phyloP scores from a whole-genome alignment of 2,329 filamentous ascomycete genomes.

The Tolypocladium nubicola region DNA sequence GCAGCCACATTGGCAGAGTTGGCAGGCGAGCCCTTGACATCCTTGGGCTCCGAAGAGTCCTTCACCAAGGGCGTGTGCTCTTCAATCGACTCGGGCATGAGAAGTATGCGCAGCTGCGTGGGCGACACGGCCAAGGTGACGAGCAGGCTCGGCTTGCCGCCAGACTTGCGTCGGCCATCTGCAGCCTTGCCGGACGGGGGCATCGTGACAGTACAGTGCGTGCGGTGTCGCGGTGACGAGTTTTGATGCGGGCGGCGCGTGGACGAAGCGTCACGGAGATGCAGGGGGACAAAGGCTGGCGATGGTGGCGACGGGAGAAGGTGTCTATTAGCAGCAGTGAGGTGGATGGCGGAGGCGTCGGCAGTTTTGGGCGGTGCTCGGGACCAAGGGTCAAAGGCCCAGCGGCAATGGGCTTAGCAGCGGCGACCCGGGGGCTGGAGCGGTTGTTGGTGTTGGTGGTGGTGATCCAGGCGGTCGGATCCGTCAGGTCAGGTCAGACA shows the following conservation, averaged over 20 bases:
- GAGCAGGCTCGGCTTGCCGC: slow-evolving; percentile 25
- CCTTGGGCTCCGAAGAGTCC: slow-evolving; percentile 19
- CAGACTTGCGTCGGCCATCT: slow-evolving; percentile 27
- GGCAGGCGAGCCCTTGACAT: slow-evolving; percentile 33
- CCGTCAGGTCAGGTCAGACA: slow-evolving; percentile 6
- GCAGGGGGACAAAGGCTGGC: slow-evolving; percentile 1
- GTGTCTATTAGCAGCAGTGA: not conserved
- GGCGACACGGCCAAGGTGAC: slow-evolving; percentile 44
- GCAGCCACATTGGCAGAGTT: slow-evolving; percentile 27
- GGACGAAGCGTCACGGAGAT: slow-evolving; percentile 1
- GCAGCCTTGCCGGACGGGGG: slow-evolving; percentile 21
- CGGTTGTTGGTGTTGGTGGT: slow-evolving; percentile 2
- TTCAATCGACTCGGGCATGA: slow-evolving; percentile 31
- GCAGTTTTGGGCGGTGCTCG: not conserved
- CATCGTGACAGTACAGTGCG: slow-evolving; percentile 13
- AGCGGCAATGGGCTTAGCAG: not conserved
- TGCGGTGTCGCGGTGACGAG: slow-evolving; percentile 4
- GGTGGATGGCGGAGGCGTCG: not conserved
- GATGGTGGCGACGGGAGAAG: not conserved
- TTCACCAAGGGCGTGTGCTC: slow-evolving; percentile 30
- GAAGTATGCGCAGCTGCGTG: slow-evolving; percentile 37
- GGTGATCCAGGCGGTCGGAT: slow-evolving; percentile 11
- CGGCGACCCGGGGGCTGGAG: not conserved
- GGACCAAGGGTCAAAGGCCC: not conserved
- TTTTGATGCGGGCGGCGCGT: not conserved